Base-by-base conservation (phyloP, 768 basidiomycete species). In the Coprinellus micaceus region DNA sequence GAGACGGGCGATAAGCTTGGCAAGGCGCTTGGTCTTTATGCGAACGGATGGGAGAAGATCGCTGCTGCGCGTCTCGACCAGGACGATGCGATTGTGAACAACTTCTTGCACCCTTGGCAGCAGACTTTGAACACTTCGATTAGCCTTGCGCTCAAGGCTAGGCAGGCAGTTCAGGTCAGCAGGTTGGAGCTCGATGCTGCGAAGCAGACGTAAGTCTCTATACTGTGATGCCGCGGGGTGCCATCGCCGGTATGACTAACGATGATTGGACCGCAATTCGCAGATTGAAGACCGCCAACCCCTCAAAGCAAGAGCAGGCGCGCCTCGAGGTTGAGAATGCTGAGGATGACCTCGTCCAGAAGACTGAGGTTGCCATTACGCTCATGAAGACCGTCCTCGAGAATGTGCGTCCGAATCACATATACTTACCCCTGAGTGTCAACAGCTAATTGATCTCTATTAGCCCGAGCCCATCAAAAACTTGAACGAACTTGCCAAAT, bases 341-440 rank as follows among this genome's bases (percentile, higher is more conserved):
- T 9, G 91, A 94, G 64, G 97, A 99, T 69, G 93, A 95, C 71
- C 83, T 98, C 29, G 97, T 98, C 4, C 94, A 95, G 69, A 94
- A 93, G 79, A 99, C 97, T 22, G 97, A 99, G 71, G 89, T 95
- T 28, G 96, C 95, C 1, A 97, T 97, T 64, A 91, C 89, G 2
- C 81, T 94, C 43, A 96, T 97, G 94, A 96, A 96, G 79, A 89
- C 91, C n/a, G 96, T 98, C 15, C 80, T 99, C 37, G 96, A 98
- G 64, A 98, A 98, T 72, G 95, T 97, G 61, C 53, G 89, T 77
- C 2, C n/a, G 50, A 25, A 30, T 30, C 33, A 12, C 24, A 6
- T n/a, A n/a, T 45, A 54, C 40, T 11, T 7, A 39, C 9, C 45
- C 28, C 61, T 30, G 44, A 58, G 30, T 49, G 56, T 11, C 22